Evolutionary conservation across 345 rosid genomes (phyloP).

Genomic region (Rhizophora apiculata): DNA sequence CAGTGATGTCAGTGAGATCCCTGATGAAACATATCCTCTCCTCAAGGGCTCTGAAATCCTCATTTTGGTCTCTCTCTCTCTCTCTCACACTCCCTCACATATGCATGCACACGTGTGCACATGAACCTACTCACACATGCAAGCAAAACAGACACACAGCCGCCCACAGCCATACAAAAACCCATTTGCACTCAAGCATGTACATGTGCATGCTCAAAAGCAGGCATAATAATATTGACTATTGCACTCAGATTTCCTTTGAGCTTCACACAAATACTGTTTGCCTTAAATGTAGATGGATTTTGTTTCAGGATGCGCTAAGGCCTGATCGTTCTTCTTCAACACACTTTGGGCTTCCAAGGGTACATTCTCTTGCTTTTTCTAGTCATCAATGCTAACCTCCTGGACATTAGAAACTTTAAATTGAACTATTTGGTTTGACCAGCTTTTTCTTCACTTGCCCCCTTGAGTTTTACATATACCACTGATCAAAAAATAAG

Average conservation of each 20-base stretch:
- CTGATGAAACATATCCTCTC: constrained; percentile 86
- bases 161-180: neutral
- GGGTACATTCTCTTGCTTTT: constrained; percentile 39
- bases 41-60: constrained; percentile 63
- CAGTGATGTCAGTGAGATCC: constrained; percentile 92
- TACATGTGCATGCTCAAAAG: neutral
- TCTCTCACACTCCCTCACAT: neutral
- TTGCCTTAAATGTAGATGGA: neutral
- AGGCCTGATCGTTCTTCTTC: constrained; percentile 87
- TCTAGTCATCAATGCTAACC: neutral
- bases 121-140: neutral
- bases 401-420: neutral
- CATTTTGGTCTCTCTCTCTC: constrained; percentile 46
- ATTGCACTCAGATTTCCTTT: neutral
- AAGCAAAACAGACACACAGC: neutral
- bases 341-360: constrained; percentile 90
- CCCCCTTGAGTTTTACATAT: neutral
- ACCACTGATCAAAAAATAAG: neutral
- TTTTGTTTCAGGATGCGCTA: constrained; percentile 64
- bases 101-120: neutral
- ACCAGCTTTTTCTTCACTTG: neutral
- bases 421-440: neutral
- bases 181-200: neutral
- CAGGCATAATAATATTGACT: neutral
- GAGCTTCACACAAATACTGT: neutral